Evolutionary conservation across 1,139 yeast genomes (phyloP).

Genomic region (Saccharomyces hybrid): DNA sequence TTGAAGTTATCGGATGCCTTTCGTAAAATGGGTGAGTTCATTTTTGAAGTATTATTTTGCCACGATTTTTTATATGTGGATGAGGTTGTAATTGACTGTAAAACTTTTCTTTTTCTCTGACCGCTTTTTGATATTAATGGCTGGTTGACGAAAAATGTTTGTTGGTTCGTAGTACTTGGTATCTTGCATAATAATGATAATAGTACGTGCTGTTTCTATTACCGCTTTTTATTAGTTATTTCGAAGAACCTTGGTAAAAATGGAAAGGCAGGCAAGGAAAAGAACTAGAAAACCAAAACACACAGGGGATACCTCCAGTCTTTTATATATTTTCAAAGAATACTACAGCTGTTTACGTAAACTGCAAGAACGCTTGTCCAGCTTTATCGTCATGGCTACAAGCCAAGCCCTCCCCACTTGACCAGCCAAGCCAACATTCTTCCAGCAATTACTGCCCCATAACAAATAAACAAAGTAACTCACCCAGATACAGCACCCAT

Average conservation of each 20-base stretch:
- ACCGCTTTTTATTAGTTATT: background rate
- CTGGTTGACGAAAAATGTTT: conserved; percentile 25
- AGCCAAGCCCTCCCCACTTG: background rate
- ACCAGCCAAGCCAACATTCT: background rate
- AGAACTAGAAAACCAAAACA: background rate
- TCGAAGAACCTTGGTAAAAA: background rate
- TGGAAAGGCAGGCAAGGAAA: background rate
- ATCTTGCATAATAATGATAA: background rate
- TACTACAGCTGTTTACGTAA: background rate
- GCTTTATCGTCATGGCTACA: background rate
- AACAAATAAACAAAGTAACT: background rate
- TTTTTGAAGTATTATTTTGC: conserved; percentile 15
- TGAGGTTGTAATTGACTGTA: conserved; percentile 5
- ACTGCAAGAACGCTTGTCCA: background rate
- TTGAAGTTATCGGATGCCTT: conserved; percentile 26
- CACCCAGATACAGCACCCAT: too few relatives aligned
- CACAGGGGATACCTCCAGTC: background rate
- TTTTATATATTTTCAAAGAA: background rate
- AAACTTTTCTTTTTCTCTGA: background rate
- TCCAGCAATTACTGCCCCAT: background rate
- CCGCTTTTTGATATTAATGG: conserved; percentile 17
- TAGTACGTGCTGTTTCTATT: background rate
- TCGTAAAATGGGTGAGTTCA: conserved; percentile 19
- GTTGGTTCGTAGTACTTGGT: conserved; percentile 21
- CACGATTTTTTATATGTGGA: conserved; percentile 13